These are phyloP conservation scores for Candida gorgasii DNA, from an alignment of 805 yeast genomes.

Conservation along the genomic window DNA sequence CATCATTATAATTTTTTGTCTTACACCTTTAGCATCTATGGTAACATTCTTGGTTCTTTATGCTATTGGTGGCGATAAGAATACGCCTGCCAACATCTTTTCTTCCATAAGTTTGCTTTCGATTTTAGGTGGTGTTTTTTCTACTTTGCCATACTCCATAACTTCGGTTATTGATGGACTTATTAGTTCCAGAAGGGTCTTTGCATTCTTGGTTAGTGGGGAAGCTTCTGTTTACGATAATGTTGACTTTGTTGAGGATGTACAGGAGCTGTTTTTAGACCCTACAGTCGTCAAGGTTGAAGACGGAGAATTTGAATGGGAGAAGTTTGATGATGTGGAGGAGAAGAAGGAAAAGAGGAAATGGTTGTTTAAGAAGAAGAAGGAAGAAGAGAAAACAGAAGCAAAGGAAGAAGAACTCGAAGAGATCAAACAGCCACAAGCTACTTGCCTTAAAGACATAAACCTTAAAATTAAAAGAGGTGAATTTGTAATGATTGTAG, in stretches of 20 bases:
- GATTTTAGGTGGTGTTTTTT: slow-evolving; percentile 58
- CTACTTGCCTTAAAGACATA: slow-evolving; percentile 24
- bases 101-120: slow-evolving; percentile 69
- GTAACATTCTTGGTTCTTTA: slow-evolving; percentile 44
- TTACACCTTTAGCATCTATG: slow-evolving; percentile 74
- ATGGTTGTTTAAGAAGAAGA: too few species aligned
- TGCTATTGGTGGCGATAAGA: slow-evolving; percentile 27
- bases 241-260: slow-evolving; percentile 19
- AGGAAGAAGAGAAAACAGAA: too few species aligned
- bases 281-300: slow-evolving; percentile 18
- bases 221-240: slow-evolving; percentile 32
- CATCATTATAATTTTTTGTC: slow-evolving; percentile 62
- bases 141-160: slow-evolving; percentile 69
- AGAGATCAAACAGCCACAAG: slow-evolving; percentile 22
- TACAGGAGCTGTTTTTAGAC: slow-evolving; percentile 12
- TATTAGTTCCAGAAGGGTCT: slow-evolving; percentile 59
- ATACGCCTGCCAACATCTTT: slow-evolving; percentile 61
- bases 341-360: too few species aligned
- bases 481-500: slow-evolving; percentile 36
- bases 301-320: slow-evolving; percentile 31
- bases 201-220: slow-evolving; percentile 49
- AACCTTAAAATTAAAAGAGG: slow-evolving; percentile 28
- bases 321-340: slow-evolving; percentile 20
- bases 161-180: slow-evolving; percentile 68
- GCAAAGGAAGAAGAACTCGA: slow-evolving; percentile 1